Percentiles rank a stretch among this genome's conserved stretches.
phyloP scores from a whole-genome alignment of 2,329 filamentous ascomycete species.

The Fusarium transvaalense region DNA sequence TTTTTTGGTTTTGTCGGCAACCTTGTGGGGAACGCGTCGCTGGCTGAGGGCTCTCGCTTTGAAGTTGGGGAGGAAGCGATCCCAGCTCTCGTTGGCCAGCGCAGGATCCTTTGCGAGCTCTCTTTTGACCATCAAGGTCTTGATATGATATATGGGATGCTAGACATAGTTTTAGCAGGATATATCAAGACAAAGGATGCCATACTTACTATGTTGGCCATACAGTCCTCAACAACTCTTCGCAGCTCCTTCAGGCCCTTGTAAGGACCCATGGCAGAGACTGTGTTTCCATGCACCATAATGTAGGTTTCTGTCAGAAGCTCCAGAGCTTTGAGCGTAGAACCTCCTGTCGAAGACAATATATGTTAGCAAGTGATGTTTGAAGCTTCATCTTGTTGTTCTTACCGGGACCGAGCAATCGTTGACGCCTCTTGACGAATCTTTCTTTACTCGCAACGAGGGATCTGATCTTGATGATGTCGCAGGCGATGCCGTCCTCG shows the following conservation, averaged over 20 bases:
- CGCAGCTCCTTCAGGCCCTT: constrained; percentile 94
- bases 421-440: constrained; percentile 93
- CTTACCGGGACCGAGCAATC: constrained; percentile 78
- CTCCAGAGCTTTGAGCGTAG: constrained; percentile 83
- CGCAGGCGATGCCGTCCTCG: constrained; percentile 90
- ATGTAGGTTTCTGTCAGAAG: constrained; percentile 93
- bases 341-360: background rate
- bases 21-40: constrained; percentile 82
- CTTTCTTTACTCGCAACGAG: constrained; percentile 92
- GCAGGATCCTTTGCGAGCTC: constrained; percentile 91
- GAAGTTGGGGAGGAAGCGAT: constrained; percentile 96
- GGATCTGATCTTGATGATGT: constrained; percentile 95
- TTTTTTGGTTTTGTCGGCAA: constrained; percentile 95
- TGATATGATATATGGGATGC: constrained; percentile 87
- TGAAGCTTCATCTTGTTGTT: too few species aligned
- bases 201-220: constrained; percentile 78
- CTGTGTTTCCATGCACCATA: constrained; percentile 96
- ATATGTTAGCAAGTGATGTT: background rate
- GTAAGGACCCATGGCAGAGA: constrained; percentile 90
- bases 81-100: constrained; percentile 90
- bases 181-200: background rate
- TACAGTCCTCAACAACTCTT: constrained; percentile 91
- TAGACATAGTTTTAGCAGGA: background rate
- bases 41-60: constrained; percentile 92
- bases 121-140: constrained; percentile 90